Evolutionary conservation across 2,329 filamentous ascomycete species (phyloP).

Genomic region (Colletotrichum euphorbiae): DNA sequence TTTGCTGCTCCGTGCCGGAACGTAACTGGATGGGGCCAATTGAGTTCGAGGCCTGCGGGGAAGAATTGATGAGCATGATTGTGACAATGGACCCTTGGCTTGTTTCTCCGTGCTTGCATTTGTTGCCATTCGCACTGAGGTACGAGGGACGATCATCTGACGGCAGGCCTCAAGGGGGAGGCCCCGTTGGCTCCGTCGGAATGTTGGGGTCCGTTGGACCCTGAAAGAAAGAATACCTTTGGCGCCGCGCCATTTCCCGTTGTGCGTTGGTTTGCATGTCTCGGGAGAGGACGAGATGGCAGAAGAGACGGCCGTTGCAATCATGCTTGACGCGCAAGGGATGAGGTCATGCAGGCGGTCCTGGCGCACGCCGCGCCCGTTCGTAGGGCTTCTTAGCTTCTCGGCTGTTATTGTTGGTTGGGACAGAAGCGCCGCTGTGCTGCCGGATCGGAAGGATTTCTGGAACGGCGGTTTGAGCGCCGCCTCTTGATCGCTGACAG

Average conservation of each 20-base stretch:
- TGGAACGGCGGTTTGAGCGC: constrained; percentile 29
- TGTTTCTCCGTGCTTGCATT: too few relatives aligned
- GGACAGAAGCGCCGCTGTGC: not conserved
- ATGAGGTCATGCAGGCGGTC: constrained; percentile 28
- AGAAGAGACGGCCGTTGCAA: constrained; percentile 20
- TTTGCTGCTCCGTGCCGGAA: constrained; percentile 11
- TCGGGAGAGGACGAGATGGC: constrained; percentile 21
- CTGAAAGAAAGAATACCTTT: constrained; percentile 5
- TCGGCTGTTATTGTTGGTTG: not conserved
- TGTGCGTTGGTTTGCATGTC: constrained; percentile 14
- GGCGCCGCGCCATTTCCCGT: constrained; percentile 12
- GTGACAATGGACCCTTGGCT: too few relatives aligned
- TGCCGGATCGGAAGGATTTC: not conserved
- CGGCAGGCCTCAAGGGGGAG: not conserved
- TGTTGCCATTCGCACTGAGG: not conserved
- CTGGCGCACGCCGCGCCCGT: constrained; percentile 13
- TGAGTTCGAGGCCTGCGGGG: constrained; percentile 4
- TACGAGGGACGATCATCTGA: not conserved
- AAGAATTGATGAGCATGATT: not conserved
- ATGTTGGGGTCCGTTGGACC: constrained; percentile 7
- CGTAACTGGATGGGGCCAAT: not conserved
- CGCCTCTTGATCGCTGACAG: constrained; percentile 4
- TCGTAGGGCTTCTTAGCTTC: not conserved
- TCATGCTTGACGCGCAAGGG: constrained; percentile 31
- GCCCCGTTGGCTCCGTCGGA: not conserved